phyloP scores from a whole-genome alignment of 2,329 filamentous ascomycete genomes.

The Clonostachys rhizophaga region DNA sequence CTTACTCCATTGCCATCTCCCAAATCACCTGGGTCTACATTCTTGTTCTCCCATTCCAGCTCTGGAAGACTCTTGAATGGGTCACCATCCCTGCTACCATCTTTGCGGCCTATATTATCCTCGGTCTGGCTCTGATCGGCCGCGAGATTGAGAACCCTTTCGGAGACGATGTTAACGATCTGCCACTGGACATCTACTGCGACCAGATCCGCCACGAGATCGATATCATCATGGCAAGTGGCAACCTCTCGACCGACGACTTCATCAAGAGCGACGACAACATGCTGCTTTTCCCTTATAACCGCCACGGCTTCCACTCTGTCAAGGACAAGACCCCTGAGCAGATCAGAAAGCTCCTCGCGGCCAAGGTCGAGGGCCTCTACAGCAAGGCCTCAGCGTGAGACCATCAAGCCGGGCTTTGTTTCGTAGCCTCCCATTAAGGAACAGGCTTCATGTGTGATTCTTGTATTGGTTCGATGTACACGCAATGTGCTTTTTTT shows the following conservation, averaged over 20 bases:
- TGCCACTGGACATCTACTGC: slow-evolving; percentile 73
- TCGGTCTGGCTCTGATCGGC: slow-evolving; percentile 70
- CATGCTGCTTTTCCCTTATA: slow-evolving; percentile 47
- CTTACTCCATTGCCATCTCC: slow-evolving; percentile 78
- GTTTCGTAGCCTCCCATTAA: no score
- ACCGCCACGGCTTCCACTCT: no score
- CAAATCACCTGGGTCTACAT: slow-evolving; percentile 88
- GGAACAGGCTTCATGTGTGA: no score
- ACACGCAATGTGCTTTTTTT: no score
- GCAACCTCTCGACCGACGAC: slow-evolving; percentile 22
- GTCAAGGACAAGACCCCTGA: no score
- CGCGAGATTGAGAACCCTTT: slow-evolving; percentile 84
- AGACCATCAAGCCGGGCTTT: no score
- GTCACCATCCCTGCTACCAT: slow-evolving; percentile 75
- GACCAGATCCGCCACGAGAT: slow-evolving; percentile 69
- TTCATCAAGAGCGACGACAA: slow-evolving; percentile 32
- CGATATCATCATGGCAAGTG: slow-evolving; percentile 62
- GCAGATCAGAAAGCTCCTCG: no score
- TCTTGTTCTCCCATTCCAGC: slow-evolving; percentile 75
- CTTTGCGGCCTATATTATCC: slow-evolving; percentile 73
- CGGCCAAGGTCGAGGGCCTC: no score
- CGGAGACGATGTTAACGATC: slow-evolving; percentile 77
- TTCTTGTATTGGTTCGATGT: no score
- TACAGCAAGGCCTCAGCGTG: no score
- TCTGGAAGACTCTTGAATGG: slow-evolving; percentile 60